These are phyloP conservation scores for Neurospora discreta DNA, from an alignment of 495 filamentous ascomycete genomes.

Conservation along the genomic window DNA sequence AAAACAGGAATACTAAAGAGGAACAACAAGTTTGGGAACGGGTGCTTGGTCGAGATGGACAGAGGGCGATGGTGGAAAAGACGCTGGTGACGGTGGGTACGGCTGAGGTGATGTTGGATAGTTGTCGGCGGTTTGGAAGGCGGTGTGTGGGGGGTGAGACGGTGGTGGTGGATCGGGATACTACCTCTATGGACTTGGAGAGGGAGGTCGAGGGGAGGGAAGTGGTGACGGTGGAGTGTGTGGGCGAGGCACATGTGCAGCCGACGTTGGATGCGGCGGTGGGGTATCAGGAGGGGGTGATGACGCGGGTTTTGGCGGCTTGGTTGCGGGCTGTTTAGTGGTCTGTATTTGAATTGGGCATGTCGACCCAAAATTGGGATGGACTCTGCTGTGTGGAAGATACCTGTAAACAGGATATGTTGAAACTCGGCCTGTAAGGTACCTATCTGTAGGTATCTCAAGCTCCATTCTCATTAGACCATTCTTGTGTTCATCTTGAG, in stretches of 20 bases:
- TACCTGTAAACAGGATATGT: too few relatives aligned
- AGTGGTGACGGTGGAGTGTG: conserved; percentile 7
- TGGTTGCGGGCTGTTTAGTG: conserved; percentile 7
- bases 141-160: conserved; percentile 1
- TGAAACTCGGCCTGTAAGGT: too few relatives aligned
- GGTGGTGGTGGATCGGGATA: neutral
- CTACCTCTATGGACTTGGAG: neutral
- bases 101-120: conserved; percentile 10
- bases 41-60: neutral
- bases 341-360: neutral
- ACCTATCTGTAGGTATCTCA: too few relatives aligned
- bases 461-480: neutral
- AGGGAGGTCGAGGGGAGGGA: neutral
- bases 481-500: neutral
- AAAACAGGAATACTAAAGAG: neutral
- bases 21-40: conserved; percentile 2
- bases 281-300: conserved; percentile 7
- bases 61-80: conserved; percentile 3
- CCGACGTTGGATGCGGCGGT: conserved; percentile 8
- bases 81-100: conserved; percentile 9
- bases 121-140: conserved; percentile 6
- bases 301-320: conserved; percentile 2
- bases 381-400: too few relatives aligned
- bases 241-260: conserved; percentile 13
- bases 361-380: too few relatives aligned